Conservation (phyloP, 495 filamentous ascomycete species). For the Penicillium verhagenii region DNA sequence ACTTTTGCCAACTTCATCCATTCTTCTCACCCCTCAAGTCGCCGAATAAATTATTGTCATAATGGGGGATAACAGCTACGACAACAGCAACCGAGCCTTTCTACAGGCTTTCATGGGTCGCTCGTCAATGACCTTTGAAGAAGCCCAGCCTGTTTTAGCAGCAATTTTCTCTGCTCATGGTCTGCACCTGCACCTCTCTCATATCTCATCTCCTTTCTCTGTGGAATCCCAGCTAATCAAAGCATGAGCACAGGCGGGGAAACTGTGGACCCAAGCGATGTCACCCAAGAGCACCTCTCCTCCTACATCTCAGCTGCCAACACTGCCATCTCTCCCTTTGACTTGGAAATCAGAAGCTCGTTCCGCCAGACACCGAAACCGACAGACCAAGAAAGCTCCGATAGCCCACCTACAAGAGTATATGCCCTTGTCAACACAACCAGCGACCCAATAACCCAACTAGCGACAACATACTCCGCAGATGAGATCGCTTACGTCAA, state of each 20-base stretch:
- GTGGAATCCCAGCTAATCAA: background rate
- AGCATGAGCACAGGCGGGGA: conserved; percentile 23
- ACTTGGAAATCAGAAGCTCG: conserved; percentile 79
- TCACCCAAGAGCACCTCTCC: conserved; percentile 67
- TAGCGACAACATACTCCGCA: conserved; percentile 75
- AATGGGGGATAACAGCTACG: conserved; percentile 37
- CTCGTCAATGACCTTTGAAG: conserved; percentile 69
- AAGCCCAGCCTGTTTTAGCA: conserved; percentile 71
- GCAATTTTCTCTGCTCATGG: conserved; percentile 64
- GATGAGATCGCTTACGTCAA: conserved; percentile 93
- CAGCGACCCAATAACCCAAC: conserved; percentile 77
- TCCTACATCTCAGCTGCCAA: conserved; percentile 70
- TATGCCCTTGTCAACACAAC: conserved; percentile 88
- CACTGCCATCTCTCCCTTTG: conserved; percentile 69
- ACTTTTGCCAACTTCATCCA: background rate
- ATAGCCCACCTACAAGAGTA: conserved; percentile 34
- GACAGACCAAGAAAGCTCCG: conserved; percentile 6
- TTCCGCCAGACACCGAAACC: conserved; percentile 54
- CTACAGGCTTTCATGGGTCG: conserved; percentile 84
- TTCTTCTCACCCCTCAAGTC: background rate
- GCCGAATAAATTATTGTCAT: background rate
- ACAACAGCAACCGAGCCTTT: conserved; percentile 85
- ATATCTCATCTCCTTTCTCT: background rate
- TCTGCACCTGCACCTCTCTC: conserved; percentile 12
- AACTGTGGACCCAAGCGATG: conserved; percentile 49